These are phyloP conservation scores for Hyphopichia wangnamkhiaoensis DNA, from an alignment of 1,139 yeast species.

Conservation along the genomic window DNA sequence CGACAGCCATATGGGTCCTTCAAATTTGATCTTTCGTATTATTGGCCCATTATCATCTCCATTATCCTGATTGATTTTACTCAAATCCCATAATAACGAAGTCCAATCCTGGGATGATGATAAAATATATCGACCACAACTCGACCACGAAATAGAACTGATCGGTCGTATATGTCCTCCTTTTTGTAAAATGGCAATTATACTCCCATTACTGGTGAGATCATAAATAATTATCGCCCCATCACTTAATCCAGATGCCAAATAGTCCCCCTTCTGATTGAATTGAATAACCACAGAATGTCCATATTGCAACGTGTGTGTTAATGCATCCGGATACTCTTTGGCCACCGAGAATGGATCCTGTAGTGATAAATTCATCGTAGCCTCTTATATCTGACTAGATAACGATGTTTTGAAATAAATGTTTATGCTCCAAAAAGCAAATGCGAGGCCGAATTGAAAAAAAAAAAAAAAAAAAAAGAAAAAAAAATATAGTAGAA, in stretches of 20 bases:
- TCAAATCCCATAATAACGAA: slow-evolving; percentile 78
- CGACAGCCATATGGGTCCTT: slow-evolving; percentile 75
- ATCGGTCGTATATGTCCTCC: slow-evolving; percentile 72
- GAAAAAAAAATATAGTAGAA: too few relatives aligned
- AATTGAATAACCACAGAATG: slow-evolving; percentile 76
- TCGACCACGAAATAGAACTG: slow-evolving; percentile 78
- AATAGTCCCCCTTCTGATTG: slow-evolving; percentile 78
- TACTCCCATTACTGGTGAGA: slow-evolving; percentile 55
- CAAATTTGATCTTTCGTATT: slow-evolving; percentile 51
- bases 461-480: too few relatives aligned
- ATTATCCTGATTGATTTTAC: slow-evolving; percentile 24
- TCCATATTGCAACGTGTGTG: slow-evolving; percentile 64
- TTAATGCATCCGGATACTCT: slow-evolving; percentile 85
- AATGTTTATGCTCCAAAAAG: too few relatives aligned
- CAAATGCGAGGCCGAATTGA: too few relatives aligned
- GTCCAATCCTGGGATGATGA: slow-evolving; percentile 87
- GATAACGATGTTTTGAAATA: too few relatives aligned
- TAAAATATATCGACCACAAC: slow-evolving; percentile 68
- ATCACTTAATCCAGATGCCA: slow-evolving; percentile 82
- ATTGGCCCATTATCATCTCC: slow-evolving; percentile 27
- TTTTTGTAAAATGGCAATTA: slow-evolving; percentile 52
- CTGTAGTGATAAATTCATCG: slow-evolving; percentile 79
- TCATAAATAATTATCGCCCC: slow-evolving; percentile 83
- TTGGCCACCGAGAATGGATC: slow-evolving; percentile 93
- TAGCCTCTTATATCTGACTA: too few relatives aligned